A percentile compares a stretch with the other conserved stretches of the same genome.
phyloP scores from a whole-genome alignment of 176 grass and related monocot species.

The Carex littledalei region DNA sequence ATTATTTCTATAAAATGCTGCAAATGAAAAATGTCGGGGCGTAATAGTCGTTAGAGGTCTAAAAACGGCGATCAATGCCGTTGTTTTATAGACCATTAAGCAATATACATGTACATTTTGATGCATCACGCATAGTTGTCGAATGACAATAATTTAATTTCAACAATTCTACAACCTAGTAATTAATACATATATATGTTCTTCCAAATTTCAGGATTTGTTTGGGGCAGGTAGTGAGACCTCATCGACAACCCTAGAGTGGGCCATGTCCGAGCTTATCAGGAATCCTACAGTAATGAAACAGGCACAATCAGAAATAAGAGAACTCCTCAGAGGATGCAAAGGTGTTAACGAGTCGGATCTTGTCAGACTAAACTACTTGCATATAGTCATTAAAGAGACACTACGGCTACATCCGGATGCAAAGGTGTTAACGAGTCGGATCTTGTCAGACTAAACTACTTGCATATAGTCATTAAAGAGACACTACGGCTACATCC shows the following conservation, averaged over 20 bases:
- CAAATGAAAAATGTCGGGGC: background rate
- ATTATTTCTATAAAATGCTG: background rate
- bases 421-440: background rate
- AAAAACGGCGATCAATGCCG: no score
- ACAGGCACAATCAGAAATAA: slow-evolving; percentile 1
- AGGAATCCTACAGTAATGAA: background rate
- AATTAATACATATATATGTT: background rate
- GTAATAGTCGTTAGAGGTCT: background rate
- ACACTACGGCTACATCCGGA: background rate
- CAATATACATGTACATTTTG: background rate
- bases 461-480: background rate
- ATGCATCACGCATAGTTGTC: background rate
- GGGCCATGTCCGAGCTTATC: background rate
- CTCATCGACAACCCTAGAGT: background rate
- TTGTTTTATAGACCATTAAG: no score
- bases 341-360: background rate
- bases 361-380: background rate
- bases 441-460: background rate
- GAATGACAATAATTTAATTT: background rate
- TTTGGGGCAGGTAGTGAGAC: background rate
- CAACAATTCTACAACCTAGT: background rate
- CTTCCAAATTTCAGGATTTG: background rate
- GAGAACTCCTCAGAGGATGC: background rate
- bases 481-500: background rate
- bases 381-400: background rate